Evolutionary conservation across 345 rosid species (phyloP).

Genomic region (Citrus cavaleriei): DNA sequence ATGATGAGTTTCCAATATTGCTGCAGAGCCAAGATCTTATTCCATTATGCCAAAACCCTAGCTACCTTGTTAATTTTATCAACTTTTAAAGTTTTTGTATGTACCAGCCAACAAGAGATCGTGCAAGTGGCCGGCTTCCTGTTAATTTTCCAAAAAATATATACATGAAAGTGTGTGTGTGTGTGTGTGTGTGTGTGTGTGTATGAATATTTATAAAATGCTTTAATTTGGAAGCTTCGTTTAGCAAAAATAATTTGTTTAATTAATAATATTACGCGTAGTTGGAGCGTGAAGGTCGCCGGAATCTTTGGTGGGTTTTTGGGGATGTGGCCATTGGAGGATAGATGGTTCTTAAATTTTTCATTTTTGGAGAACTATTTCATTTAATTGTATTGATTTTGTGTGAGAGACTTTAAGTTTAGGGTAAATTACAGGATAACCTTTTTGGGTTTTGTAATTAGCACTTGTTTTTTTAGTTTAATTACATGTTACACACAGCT

Average conservation of each 20-base stretch:
- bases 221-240: background rate
- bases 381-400: background rate
- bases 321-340: background rate
- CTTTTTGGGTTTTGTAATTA: background rate
- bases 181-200: background rate
- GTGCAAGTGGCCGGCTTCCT: conserved; percentile 2
- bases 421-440: background rate
- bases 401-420: background rate
- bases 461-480: background rate
- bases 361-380: too few relatives aligned
- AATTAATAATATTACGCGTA: background rate
- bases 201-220: too few relatives aligned
- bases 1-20: background rate
- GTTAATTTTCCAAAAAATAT: background rate
- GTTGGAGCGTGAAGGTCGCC: background rate
- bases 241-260: background rate
- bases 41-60: conserved; percentile 1
- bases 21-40: background rate
- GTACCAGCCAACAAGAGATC: conserved; percentile 3
- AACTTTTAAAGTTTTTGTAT: background rate
- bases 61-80: background rate
- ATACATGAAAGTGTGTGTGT: background rate
- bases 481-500: background rate
- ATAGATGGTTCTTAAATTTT: background rate
- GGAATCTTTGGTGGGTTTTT: background rate